phyloP scores from a whole-genome alignment of 176 grass and related monocot genomes.

The Lolium rigidum region DNA sequence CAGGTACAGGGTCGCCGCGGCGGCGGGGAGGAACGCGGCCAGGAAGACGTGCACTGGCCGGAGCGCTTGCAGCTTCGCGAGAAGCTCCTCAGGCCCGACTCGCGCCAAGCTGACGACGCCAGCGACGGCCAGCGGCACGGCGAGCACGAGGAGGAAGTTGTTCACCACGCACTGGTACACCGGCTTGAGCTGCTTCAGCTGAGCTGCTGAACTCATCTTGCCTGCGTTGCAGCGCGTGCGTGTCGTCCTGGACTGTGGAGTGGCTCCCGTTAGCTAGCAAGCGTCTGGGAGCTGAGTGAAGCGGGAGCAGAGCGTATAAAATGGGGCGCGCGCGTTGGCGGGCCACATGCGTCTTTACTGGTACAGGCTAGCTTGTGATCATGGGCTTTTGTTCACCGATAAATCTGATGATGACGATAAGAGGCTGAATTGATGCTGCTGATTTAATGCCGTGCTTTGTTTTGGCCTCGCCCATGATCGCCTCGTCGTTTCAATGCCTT shows the following conservation, averaged over 20 bases:
- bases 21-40: slow-evolving; percentile 45
- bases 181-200: slow-evolving; percentile 50
- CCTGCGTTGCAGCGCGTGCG: not conserved
- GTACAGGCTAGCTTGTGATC: not conserved
- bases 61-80: not conserved
- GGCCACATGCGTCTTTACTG: not conserved
- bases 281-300: not conserved
- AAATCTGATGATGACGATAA: slow-evolving; percentile 8
- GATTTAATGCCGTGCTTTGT: not conserved
- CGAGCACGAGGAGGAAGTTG: slow-evolving; percentile 55
- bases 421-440: not conserved
- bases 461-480: not conserved
- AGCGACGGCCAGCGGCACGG: slow-evolving; percentile 50
- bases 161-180: slow-evolving; percentile 66
- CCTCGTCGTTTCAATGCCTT: not conserved
- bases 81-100: slow-evolving; percentile 49
- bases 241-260: not conserved
- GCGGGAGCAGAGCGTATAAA: slow-evolving; percentile 3
- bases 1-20: slow-evolving; percentile 45
- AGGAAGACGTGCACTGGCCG: slow-evolving; percentile 45
- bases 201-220: slow-evolving; percentile 38
- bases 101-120: slow-evolving; percentile 19
- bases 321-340: not conserved
- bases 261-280: not conserved
- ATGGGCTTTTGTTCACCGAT: slow-evolving; percentile 12